Evolutionary conservation across 2,329 filamentous ascomycete species (phyloP), one percentile per base, ranked within the genome.

Genomic region (Neofusicoccum kwambonambiense): DNA sequence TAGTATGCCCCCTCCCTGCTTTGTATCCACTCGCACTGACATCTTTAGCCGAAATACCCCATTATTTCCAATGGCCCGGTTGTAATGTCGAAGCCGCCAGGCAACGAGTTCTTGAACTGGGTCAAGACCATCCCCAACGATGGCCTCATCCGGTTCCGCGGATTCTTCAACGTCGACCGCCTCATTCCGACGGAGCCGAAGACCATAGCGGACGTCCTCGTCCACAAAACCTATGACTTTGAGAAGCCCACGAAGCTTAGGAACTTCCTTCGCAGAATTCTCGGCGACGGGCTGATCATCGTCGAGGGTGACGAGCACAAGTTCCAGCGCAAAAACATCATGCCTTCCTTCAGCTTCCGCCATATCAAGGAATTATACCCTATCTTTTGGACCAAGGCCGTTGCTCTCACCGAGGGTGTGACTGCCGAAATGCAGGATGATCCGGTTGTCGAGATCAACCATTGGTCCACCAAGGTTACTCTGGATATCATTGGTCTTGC

Each of bases 321-420:
- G 66, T 79, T 79, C 58, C 81, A 85, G 66, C 85, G 93, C 52
- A 93, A 90, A 74, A 88, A 89, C 65, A 84, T 96, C 17, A 87
- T 89, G 79, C 92, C 92, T 0, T 91, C 92, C 1, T 97, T 97
- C 75, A 84, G 88, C n/a, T 96, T 92, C 73, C 86, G 92, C 22
- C 91, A 96, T 71, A 82, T 96, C 74, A 96, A 95, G 74, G 86
- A 94, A 66, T 80, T 97, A 13, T 95, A 96, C 70, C 89, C 92
- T 0, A 79, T 90, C 5, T 96, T 97, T 76, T 97, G 92, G 92
- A 71, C 78, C 19, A 96, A 96, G 77, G 85, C 89, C 0, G 77
- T 84, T 7, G 89, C 94, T 73, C 85, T 89, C 70, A 87, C 88
- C 5, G 77, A 84, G 19, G 83, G 84, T 57, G 88, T 96, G 75